A percentile compares a stretch with the other conserved stretches of the same genome.
Evolutionary conservation across 139 green algal species (phyloP).

Genomic region (Chlamydomonas schloesseri): DNA sequence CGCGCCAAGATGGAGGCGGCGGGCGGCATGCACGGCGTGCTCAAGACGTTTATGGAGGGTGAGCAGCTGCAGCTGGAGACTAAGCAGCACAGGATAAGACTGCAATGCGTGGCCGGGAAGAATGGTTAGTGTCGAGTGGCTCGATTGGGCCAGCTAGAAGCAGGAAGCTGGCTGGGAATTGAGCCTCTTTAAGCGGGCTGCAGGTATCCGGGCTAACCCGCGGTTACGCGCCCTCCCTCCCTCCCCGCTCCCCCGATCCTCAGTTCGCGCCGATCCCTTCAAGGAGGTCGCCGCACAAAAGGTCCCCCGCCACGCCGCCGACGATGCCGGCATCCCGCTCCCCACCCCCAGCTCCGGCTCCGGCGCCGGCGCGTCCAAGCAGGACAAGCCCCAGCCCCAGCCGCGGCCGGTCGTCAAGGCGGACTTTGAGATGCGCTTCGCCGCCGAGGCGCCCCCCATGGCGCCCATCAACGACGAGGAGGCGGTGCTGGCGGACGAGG

Average conservation of each 20-base stretch:
- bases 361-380: background rate
- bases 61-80: background rate
- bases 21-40: background rate
- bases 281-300: background rate
- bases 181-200: too few species aligned
- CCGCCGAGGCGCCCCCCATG: background rate
- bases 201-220: too few species aligned
- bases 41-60: background rate
- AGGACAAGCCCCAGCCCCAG: background rate
- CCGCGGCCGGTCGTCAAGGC: background rate
- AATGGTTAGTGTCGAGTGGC: too few species aligned
- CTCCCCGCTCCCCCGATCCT: background rate
- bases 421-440: slow-evolving; percentile 4
- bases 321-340: background rate
- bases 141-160: too few species aligned
- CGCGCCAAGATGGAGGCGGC: background rate
- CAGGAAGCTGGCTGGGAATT: too few species aligned
- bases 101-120: background rate
- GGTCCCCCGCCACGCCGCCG: background rate
- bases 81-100: background rate
- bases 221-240: too few species aligned
- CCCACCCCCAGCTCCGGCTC: background rate
- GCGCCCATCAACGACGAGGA: background rate
- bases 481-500: too few species aligned
- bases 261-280: background rate